Base-by-base conservation (phyloP, 2,329 filamentous ascomycete genomes). In the Phaeosphaeriaceae sp. region DNA sequence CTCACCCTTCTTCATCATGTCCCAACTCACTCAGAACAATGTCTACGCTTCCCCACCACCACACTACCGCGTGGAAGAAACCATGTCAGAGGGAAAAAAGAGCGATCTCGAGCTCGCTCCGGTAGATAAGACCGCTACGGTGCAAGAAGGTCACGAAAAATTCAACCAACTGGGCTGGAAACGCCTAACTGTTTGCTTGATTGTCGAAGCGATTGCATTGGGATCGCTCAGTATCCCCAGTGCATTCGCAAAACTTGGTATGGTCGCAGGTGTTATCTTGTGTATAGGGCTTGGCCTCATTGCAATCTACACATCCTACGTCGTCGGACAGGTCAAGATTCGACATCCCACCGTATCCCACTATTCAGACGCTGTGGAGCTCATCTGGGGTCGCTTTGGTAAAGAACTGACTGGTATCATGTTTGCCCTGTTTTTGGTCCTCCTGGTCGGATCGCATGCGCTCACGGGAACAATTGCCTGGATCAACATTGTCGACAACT, bases 361-460 rank as follows among this genome's bases (percentile, higher is more conserved):
- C 66, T 88, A 90, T 70, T 85, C 86, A 21, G 87, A 90, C 59
- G 87, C 86, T 6, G 87, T 86, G 4, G 76, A 81, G 38, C 77
- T 90, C 48, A 76, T 90, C 52, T 79, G 80, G 61, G 88, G 88
- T 11, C 74, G 73, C 15, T 70, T 71, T 42, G 71, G 71, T 41
- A 66, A 69, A 30, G 70, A 74, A 46, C 76, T 83, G 38, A 86
- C 85, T 0, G 83, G 86, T 56, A 85, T 87, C 70, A 66, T 90
- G 46, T 70, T 70, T 50, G 65, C 63, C 34, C 59, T 72, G 18
- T 70, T 69, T 55, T 49, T 71, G 36, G 60, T 71, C 26, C 86
- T 91, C 71, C 81, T 88, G 54, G 86, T 88, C 67, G 86, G 83
- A 39, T 88, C 86, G 16, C 88, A 91, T 73, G 79, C 87, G 46